These are phyloP conservation scores for Chlorella ohadii DNA, from an alignment of 139 green algal genomes.

Conservation along the genomic window DNA sequence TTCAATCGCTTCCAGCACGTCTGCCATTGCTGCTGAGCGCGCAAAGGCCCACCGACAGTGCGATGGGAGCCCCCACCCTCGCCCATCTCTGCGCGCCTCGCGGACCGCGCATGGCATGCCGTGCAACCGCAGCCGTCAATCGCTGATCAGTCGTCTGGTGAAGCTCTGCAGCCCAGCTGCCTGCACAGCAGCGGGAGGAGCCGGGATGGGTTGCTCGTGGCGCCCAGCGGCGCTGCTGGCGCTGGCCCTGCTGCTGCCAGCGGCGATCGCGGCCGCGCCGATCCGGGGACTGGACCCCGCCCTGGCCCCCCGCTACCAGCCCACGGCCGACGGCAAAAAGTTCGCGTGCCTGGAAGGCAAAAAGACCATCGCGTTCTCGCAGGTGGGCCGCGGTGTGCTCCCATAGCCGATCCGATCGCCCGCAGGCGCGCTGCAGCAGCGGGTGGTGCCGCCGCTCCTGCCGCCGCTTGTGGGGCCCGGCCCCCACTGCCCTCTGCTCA, in stretches of 20 bases:
- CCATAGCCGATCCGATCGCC: too few relatives aligned
- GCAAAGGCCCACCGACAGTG: too few relatives aligned
- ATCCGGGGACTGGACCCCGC: slow-evolving; percentile 33
- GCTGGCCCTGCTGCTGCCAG: slow-evolving; percentile 2
- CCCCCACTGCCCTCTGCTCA: too few relatives aligned
- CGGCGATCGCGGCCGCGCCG: not conserved
- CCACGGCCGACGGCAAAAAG: slow-evolving; percentile 12
- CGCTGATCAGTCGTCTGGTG: not conserved
- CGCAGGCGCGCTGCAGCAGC: too few relatives aligned
- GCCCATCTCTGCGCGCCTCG: too few relatives aligned
- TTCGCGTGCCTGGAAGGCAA: slow-evolving; percentile 80
- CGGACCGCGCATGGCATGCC: too few relatives aligned
- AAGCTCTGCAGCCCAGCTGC: not conserved
- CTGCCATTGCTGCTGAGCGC: slow-evolving; percentile 30
- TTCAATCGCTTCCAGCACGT: slow-evolving; percentile 53
- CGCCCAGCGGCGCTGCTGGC: slow-evolving; percentile 9
- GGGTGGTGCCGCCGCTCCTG: too few relatives aligned
- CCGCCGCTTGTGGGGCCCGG: too few relatives aligned
- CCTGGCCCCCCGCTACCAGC: slow-evolving; percentile 27
- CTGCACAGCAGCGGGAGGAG: not conserved
- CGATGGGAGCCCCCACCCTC: too few relatives aligned
- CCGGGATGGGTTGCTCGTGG: not conserved
- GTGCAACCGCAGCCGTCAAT: too few relatives aligned
- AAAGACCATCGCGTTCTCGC: slow-evolving; percentile 54
- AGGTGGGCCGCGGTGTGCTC: slow-evolving; percentile 39